Base-by-base conservation (phyloP, 2,329 filamentous ascomycete genomes). In the Raffaelea deltoideospora region DNA sequence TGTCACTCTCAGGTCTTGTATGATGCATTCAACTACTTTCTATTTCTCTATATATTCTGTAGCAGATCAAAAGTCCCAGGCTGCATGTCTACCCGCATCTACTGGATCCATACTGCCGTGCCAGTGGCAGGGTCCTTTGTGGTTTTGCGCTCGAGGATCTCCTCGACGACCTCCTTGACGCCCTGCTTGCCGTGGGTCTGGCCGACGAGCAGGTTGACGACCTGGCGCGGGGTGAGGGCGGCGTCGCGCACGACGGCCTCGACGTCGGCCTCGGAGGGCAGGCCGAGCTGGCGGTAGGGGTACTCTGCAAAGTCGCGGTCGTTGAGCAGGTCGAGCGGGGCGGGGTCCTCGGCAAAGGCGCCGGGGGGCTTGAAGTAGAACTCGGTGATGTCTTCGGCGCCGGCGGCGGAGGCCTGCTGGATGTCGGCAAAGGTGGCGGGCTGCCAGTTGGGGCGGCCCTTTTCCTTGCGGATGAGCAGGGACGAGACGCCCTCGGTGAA, bases 401-500 rank as follows among this genome's bases (percentile, higher is more conserved):
- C 51, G n/a, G n/a, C n/a, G n/a, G n/a, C n/a, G n/a, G n/a, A n/a
- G n/a, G n/a, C n/a, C n/a, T n/a, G n/a, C 14, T 64, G 56, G 37
- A 93, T 72, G 27, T 79, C 76, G n/a, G 73, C 66, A 2, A 96
- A 65, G 7, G 69, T 73, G 31, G 70, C 67, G 4, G 86, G 87
- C 44, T 79, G 57, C 90, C 90, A 98, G 42, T 67, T 62, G 1
- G 87, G 82, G 18, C 65, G 64, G 14, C 52, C 60, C 47, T 52
- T 51, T 15, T 53, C 49, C 59, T 85, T 85, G 50, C 74, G 68
- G 48, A 90, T 70, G 29, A 98, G 68, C 34, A 79, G 70, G 19
- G 85, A 79, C 35, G 74, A 74, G n/a, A 98, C 88, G 37, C 90
- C 90, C 59, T 93, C 84, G 31, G 76, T 76, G 52, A 98, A 98